Percentiles rank a stretch among this genome's conserved stretches.
Conservation (phyloP, 495 filamentous ascomycete genomes). For the Patellaria atrata region DNA sequence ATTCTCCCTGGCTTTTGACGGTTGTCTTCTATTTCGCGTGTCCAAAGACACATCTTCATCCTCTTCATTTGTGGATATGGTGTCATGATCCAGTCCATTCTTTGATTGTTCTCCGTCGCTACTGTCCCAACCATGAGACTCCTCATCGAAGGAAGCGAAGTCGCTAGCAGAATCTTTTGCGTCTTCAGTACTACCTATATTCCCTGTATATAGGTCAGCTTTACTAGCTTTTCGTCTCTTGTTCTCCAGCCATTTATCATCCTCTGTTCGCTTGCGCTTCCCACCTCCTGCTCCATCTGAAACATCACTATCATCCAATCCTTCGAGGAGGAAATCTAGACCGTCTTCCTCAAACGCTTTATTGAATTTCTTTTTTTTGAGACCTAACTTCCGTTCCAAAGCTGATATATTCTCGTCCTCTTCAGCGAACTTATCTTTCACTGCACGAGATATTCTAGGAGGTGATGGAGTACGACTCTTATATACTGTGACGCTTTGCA, state of each 20-base stretch:
- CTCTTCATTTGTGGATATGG: slow-evolving; percentile 10
- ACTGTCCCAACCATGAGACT: slow-evolving; percentile 17
- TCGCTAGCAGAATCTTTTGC: slow-evolving; percentile 17
- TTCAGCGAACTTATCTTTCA: slow-evolving; percentile 48
- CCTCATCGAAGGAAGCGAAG: slow-evolving; percentile 14
- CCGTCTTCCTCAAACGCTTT: slow-evolving; percentile 77
- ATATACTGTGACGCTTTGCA: slow-evolving; percentile 6
- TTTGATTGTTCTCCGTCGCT: slow-evolving; percentile 20
- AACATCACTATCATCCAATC: slow-evolving; percentile 40
- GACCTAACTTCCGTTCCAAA: slow-evolving; percentile 75
- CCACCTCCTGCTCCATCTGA: slow-evolving; percentile 22
- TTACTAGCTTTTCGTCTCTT: slow-evolving; percentile 54
- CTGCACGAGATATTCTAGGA: slow-evolving; percentile 37
- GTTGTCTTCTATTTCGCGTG: slow-evolving; percentile 33
- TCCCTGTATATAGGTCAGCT: too few relatives aligned
- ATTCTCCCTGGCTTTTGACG: slow-evolving; percentile 39
- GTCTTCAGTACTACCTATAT: slow-evolving; percentile 34
- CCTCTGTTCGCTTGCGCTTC: slow-evolving; percentile 42
- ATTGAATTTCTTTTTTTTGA: slow-evolving; percentile 62
- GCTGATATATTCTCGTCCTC: slow-evolving; percentile 83
- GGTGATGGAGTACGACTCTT: slow-evolving; percentile 18
- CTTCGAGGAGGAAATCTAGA: slow-evolving; percentile 63
- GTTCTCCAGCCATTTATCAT: slow-evolving; percentile 38
- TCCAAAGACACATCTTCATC: slow-evolving; percentile 15
- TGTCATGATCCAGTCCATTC: slow-evolving; percentile 19